These are phyloP conservation scores for Aegle marmelos DNA, from an alignment of 345 rosid genomes.

Conservation along the genomic window DNA sequence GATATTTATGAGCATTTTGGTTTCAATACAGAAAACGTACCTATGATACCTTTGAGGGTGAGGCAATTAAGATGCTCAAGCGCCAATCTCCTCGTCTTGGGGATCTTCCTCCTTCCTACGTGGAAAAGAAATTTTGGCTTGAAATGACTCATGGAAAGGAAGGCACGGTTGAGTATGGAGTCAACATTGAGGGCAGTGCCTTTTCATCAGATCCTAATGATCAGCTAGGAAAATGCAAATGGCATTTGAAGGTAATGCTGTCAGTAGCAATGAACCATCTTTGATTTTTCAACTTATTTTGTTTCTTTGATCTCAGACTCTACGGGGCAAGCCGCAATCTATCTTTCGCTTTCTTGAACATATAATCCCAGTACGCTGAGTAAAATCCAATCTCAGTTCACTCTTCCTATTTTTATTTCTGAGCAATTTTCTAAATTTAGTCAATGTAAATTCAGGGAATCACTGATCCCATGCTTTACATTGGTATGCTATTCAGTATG, in stretches of 20 bases:
- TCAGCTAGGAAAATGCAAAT: constrained; percentile 54
- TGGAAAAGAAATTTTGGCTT: constrained; percentile 67
- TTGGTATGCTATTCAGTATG: constrained; percentile 66
- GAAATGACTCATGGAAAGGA: constrained; percentile 51
- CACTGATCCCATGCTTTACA: constrained; percentile 67
- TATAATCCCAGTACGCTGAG: constrained; percentile 1
- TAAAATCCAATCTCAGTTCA: background rate
- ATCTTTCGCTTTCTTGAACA: constrained; percentile 41
- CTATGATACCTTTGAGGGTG: constrained; percentile 47
- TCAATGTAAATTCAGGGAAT: constrained; percentile 43
- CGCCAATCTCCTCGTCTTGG: constrained; percentile 41
- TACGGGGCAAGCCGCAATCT: constrained; percentile 43
- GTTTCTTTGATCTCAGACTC: constrained; percentile 30
- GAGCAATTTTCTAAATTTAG: background rate
- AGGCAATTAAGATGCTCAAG: constrained; percentile 47
- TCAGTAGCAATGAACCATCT: too few species aligned
- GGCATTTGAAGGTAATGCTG: constrained; percentile 40
- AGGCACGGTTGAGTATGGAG: constrained; percentile 60
- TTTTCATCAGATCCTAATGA: constrained; percentile 54
- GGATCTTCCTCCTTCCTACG: constrained; percentile 36
- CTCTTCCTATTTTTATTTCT: background rate
- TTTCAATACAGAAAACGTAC: constrained; percentile 43
- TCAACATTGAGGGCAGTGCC: constrained; percentile 66
- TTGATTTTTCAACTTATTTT: too few species aligned
- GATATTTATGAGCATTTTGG: constrained; percentile 1